Percentiles rank a stretch among this genome's conserved stretches.
phyloP scores from a whole-genome alignment of 768 basidiomycete genomes.

The Cytidiella melzeri region DNA sequence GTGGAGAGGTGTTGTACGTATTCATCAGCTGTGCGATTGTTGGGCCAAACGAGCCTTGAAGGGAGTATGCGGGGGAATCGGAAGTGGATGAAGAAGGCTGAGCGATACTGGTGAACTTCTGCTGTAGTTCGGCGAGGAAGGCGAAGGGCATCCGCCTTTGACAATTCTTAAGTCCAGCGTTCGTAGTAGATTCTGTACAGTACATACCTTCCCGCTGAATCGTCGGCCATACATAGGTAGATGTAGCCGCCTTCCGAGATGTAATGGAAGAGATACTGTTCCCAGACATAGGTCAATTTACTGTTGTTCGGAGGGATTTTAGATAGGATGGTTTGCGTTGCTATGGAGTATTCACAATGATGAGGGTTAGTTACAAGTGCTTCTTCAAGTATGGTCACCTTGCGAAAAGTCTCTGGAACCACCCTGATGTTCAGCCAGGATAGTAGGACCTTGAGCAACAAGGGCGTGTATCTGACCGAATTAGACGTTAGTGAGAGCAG shows the following conservation, averaged over 20 bases:
- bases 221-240: slow-evolving; percentile 93
- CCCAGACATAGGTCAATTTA: slow-evolving; percentile 85
- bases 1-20: slow-evolving; percentile 85
- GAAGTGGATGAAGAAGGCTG: slow-evolving; percentile 45
- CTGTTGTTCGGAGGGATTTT: slow-evolving; percentile 90
- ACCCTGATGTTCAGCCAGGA: slow-evolving; percentile 83
- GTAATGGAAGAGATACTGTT: slow-evolving; percentile 92
- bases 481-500: not conserved
- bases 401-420: slow-evolving; percentile 85
- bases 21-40: slow-evolving; percentile 72
- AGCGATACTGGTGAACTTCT: slow-evolving; percentile 67
- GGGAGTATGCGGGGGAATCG: slow-evolving; percentile 48
- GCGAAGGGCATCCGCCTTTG: slow-evolving; percentile 86
- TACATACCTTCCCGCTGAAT: slow-evolving; percentile 73
- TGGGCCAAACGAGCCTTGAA: slow-evolving; percentile 69
- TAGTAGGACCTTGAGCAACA: slow-evolving; percentile 68
- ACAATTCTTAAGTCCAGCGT: not conserved
- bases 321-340: slow-evolving; percentile 82
- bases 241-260: slow-evolving; percentile 82
- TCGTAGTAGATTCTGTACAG: not conserved
- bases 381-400: slow-evolving; percentile 39
- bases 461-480: slow-evolving; percentile 68
- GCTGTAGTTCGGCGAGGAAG: slow-evolving; percentile 83
- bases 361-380: not conserved
- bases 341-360: slow-evolving; percentile 30